phyloP scores from a whole-genome alignment of 768 basidiomycete genomes.

The Pluteus cervinus region DNA sequence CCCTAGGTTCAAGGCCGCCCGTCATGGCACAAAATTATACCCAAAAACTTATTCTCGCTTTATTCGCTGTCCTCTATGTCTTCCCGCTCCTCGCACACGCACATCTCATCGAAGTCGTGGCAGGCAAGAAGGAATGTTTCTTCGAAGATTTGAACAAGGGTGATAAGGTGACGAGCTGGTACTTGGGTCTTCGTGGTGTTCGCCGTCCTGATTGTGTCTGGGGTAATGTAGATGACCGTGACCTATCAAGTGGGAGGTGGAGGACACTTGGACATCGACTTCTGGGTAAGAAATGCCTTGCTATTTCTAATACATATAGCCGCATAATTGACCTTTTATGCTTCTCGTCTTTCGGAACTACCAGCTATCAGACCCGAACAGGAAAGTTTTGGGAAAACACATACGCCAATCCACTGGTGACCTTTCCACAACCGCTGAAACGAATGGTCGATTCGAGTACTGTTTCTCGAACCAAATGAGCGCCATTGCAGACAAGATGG shows the following conservation, averaged over 20 bases:
- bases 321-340: too few relatives aligned
- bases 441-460: slow-evolving; percentile 86
- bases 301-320: background rate
- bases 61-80: slow-evolving; percentile 35
- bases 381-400: slow-evolving; percentile 65
- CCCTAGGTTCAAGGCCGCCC: too few relatives aligned
- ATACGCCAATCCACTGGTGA: slow-evolving; percentile 87
- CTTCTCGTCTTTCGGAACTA: too few relatives aligned
- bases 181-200: background rate
- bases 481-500: slow-evolving; percentile 89
- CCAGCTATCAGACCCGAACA: slow-evolving; percentile 79
- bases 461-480: slow-evolving; percentile 99
- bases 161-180: slow-evolving; percentile 63
- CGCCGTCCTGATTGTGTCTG: too few relatives aligned
- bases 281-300: slow-evolving; percentile 58
- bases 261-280: slow-evolving; percentile 95
- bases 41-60: slow-evolving; percentile 30
- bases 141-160: slow-evolving; percentile 90
- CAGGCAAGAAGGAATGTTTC: slow-evolving; percentile 89
- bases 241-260: slow-evolving; percentile 99
- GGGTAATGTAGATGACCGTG: slow-evolving; percentile 88
- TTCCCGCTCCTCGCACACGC: slow-evolving; percentile 39
- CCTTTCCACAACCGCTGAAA: slow-evolving; percentile 78
- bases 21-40: slow-evolving; percentile 26
- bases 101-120: slow-evolving; percentile 69